phyloP scores from a whole-genome alignment of 2,329 filamentous ascomycete genomes.

The Diaporthe destruens region DNA sequence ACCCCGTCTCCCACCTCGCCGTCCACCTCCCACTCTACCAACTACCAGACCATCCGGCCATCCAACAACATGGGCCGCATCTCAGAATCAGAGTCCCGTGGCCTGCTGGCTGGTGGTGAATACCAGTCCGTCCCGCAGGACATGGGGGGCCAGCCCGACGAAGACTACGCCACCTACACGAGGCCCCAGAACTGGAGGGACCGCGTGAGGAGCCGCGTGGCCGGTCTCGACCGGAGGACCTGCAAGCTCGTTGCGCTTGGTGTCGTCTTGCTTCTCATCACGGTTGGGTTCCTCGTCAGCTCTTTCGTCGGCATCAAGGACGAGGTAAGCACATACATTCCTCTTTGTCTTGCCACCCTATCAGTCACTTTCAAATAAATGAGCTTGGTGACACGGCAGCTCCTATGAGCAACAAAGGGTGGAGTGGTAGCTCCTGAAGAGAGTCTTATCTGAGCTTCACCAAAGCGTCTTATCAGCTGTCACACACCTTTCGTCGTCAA shows the following conservation, averaged over 20 bases:
- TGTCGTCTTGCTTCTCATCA: slow-evolving; percentile 49
- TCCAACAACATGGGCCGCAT: slow-evolving; percentile 55
- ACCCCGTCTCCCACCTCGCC: slow-evolving; percentile 56
- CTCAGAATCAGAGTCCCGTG: slow-evolving; percentile 55
- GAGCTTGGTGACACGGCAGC: slow-evolving; percentile 4
- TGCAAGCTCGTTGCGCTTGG: slow-evolving; percentile 48
- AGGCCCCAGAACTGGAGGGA: slow-evolving; percentile 44
- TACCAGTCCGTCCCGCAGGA: slow-evolving; percentile 36
- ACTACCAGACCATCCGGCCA: slow-evolving; percentile 59
- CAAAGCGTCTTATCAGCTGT: background rate
- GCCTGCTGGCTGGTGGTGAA: slow-evolving; percentile 53
- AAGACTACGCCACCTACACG: slow-evolving; percentile 21
- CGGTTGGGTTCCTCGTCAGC: slow-evolving; percentile 49
- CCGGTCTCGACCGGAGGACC: slow-evolving; percentile 46
- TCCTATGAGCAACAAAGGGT: slow-evolving; percentile 1
- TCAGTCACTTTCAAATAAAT: background rate
- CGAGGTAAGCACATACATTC: slow-evolving; percentile 45
- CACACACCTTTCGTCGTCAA: background rate
- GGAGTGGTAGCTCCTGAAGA: background rate
- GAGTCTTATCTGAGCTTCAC: background rate
- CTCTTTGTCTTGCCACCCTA: slow-evolving; percentile 10
- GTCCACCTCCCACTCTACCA: slow-evolving; percentile 47
- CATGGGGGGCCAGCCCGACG: slow-evolving; percentile 53
- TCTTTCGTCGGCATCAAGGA: slow-evolving; percentile 46
- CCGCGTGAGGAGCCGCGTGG: slow-evolving; percentile 47